These are phyloP conservation scores for Phytophthora fragariae DNA, from an alignment of 352 stramenopile species.

Conservation along the genomic window DNA sequence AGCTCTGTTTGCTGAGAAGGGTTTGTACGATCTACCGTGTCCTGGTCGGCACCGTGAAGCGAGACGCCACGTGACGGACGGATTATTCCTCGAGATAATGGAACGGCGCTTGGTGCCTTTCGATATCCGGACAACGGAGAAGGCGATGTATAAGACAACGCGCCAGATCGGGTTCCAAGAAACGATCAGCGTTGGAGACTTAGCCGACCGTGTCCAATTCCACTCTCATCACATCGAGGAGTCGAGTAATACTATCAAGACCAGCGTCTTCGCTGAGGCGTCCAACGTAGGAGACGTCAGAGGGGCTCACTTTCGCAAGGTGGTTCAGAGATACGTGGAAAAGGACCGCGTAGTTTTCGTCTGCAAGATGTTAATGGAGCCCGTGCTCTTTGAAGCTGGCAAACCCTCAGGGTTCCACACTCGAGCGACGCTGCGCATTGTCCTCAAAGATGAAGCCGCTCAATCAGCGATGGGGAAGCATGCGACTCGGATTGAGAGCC, in stretches of 20 bases:
- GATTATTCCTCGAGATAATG: constrained; percentile 38
- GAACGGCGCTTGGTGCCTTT: constrained; percentile 39
- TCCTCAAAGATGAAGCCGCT: constrained; percentile 5
- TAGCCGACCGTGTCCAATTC: neutral
- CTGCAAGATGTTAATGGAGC: constrained; percentile 30
- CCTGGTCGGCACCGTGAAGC: constrained; percentile 29
- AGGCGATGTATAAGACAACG: constrained; percentile 22
- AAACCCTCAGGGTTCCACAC: constrained; percentile 5
- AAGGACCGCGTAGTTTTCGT: constrained; percentile 31
- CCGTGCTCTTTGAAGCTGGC: constrained; percentile 3
- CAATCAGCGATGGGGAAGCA: neutral
- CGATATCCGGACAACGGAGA: constrained; percentile 2
- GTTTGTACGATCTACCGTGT: constrained; percentile 24
- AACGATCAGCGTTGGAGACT: neutral
- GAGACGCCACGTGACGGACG: constrained; percentile 20
- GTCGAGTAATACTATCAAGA: constrained; percentile 12
- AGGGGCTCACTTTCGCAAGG: constrained; percentile 15
- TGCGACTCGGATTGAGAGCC: constrained; percentile 21
- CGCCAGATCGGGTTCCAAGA: constrained; percentile 2
- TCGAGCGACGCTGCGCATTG: constrained; percentile 23
- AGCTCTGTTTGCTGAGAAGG: constrained; percentile 21
- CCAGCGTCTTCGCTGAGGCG: constrained; percentile 7
- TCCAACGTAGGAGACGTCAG: neutral
- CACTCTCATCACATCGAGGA: constrained; percentile 16
- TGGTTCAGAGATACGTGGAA: constrained; percentile 34